phyloP scores from a whole-genome alignment of 176 grass and related monocot genomes.

The Zoysia japonica region DNA sequence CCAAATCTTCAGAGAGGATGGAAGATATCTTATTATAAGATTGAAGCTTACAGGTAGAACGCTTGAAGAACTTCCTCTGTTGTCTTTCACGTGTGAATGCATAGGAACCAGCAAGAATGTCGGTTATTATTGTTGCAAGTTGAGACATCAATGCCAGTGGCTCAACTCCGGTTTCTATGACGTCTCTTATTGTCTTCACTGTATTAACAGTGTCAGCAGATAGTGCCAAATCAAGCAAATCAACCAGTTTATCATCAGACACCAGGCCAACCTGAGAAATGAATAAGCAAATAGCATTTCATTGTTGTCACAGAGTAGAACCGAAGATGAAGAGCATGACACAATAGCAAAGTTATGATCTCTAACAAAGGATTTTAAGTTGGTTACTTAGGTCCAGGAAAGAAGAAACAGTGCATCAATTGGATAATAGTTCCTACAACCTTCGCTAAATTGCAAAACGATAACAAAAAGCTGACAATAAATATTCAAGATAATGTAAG shows the following conservation, averaged over 20 bases:
- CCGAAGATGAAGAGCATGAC: conserved; percentile 9
- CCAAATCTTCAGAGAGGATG: conserved; percentile 18
- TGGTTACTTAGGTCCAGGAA: conserved; percentile 23
- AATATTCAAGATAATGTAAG: background rate
- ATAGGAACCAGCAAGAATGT: conserved; percentile 92
- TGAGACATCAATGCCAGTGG: conserved; percentile 90
- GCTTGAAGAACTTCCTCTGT: conserved; percentile 71
- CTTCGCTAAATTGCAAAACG: conserved; percentile 1
- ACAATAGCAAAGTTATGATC: conserved; percentile 8
- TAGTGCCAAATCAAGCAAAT: conserved; percentile 86
- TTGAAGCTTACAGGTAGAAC: conserved; percentile 55
- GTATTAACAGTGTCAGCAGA: conserved; percentile 83
- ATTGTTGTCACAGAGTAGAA: background rate
- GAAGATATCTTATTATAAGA: conserved; percentile 3
- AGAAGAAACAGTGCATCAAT: conserved; percentile 20
- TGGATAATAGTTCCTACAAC: background rate
- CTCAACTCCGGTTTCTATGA: conserved; percentile 86
- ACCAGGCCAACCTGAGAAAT: conserved; percentile 77
- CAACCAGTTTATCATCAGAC: conserved; percentile 84
- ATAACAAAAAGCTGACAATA: conserved; percentile 21
- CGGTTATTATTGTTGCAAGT: conserved; percentile 92
- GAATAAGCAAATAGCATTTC: conserved; percentile 21
- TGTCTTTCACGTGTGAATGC: conserved; percentile 62
- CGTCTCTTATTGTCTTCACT: conserved; percentile 75
- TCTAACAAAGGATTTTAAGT: background rate